Base-by-base conservation (phyloP, 768 basidiomycete genomes). In the Russula sp. region DNA sequence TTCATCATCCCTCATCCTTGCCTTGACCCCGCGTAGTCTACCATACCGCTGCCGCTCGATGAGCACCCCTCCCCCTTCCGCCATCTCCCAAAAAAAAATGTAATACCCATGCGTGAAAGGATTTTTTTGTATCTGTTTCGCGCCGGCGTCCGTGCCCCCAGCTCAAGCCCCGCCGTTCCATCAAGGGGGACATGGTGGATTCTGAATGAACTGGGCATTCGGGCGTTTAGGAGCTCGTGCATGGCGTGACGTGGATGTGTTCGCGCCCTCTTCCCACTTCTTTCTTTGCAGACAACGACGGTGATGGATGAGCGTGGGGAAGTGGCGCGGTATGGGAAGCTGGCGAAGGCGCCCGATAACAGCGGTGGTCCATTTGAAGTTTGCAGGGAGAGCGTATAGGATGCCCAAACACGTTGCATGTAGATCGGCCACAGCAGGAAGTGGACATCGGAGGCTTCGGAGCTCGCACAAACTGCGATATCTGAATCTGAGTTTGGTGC, bases 271-370 rank as follows among this genome's bases (percentile, higher is more conserved):
- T 22, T 3, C 27, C 27, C 2, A 27, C 27, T 18, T 47, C 37
- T 20, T 34, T 27, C n/a, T 2, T 16, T 49, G n/a, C 72, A 1
- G 73, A 74, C n/a, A 68, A 65, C 35, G 55, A 96, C 93, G n/a
- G 81, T 90, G 34, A 98, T 97, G 95, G 94, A 95, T 9, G 88
- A 90, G 71, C 78, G 87, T 49, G 93, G 92, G 13, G 91, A 93
- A 72, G 85, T 92, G 54, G 80, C 76, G 67, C 73, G 82, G 62
- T 77, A 83, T 37, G 81, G 75, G 61, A 79, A 72, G 68, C 79
- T 97, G 39, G 81, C 86, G 55, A 73, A 69, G 52, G 70, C 66
- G 27, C 68, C 89, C 44, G 76, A 74, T 14, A 27, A 78, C 74
- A 39, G 64, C 70, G 40, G 60, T 80, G 55, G 52, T 56, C 27